Evolutionary conservation across 768 basidiomycete species (phyloP), one percentile per base, ranked within the genome.

Genomic region (Cubamyces lactineus): DNA sequence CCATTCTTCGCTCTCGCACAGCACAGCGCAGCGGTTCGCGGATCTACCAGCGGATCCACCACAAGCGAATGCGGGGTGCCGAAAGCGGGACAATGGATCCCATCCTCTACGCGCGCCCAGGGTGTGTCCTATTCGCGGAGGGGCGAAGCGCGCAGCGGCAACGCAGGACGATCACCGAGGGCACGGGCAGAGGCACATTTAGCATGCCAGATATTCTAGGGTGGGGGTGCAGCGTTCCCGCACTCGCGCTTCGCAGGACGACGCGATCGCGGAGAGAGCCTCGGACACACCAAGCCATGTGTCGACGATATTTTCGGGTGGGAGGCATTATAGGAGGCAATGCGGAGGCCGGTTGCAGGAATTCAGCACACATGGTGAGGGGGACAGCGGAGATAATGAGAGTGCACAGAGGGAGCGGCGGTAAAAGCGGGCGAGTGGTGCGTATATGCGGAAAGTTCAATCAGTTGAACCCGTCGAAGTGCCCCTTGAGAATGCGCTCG

Each of bases 381-480:
- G 54, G 42, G 28, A 28, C 30, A 17, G 54, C 21, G 30, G 23
- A 19, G 28, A 26, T 43, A 26, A 38, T 21, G 54, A 49, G 28
- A 39, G 19, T 38, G 26, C 4, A 26, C n/a, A 26, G 13, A 26
- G 41, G 21, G 34, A 17, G 28, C 39, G 52, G 30, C n/a, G 13
- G 46, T 17, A 24, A 19, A 46, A 21, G 28, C 38, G 3, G 42
- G 23, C 16, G 28, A 40, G 30, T 12, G 21, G 23, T 24, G 2
- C 9, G 41, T 43, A 34, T 45, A 41, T 47, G 11, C 9, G 40
- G n/a, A 8, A 7, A 41, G 17, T 4, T 19, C 13, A 39, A 41
- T 82, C 75, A 92, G 71, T 91, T 90, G 80, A 94, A 94, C 51
- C 92, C 88, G 71, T 94, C 92, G 67, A 94, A 94, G 69, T 94